Evolutionary conservation across 2,329 filamentous ascomycete species (phyloP).

Genomic region (Microdochium paspali): DNA sequence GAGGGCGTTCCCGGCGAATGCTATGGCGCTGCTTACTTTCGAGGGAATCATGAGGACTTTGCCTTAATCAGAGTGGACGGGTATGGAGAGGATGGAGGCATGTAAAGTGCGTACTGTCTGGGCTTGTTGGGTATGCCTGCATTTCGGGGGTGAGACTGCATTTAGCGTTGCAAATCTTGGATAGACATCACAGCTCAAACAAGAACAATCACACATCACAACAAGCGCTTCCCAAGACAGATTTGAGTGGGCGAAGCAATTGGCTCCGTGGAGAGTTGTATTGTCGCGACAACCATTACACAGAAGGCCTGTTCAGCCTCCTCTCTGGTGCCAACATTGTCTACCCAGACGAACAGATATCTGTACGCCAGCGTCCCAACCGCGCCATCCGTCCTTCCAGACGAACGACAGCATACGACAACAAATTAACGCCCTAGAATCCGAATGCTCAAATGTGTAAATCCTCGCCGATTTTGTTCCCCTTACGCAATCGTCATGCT

Average conservation of each 20-base stretch:
- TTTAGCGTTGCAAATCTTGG: too few species aligned
- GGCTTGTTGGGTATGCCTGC: too few species aligned
- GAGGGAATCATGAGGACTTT: constrained; percentile 76
- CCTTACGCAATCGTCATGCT: background rate
- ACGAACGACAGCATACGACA: background rate
- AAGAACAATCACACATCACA: too few species aligned
- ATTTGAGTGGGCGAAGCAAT: background rate
- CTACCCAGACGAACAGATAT: too few species aligned
- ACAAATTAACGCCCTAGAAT: background rate
- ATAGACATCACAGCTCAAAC: too few species aligned
- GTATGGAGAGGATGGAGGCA: too few species aligned
- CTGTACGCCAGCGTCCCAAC: too few species aligned
- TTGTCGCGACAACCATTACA: background rate
- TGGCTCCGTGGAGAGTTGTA: background rate
- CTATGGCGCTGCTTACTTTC: constrained; percentile 85
- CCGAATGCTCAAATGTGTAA: background rate
- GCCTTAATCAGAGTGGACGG: constrained; percentile 21
- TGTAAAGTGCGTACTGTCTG: too few species aligned
- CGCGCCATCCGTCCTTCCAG: background rate
- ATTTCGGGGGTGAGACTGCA: too few species aligned
- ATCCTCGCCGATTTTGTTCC: background rate
- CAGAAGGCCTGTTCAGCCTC: background rate
- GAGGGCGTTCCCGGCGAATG: constrained; percentile 91
- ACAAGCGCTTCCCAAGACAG: too few species aligned
- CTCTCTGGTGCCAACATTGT: background rate